Base-by-base conservation (phyloP, 1,284 basidiomycete genomes). In the Trichosporon sp. region DNA sequence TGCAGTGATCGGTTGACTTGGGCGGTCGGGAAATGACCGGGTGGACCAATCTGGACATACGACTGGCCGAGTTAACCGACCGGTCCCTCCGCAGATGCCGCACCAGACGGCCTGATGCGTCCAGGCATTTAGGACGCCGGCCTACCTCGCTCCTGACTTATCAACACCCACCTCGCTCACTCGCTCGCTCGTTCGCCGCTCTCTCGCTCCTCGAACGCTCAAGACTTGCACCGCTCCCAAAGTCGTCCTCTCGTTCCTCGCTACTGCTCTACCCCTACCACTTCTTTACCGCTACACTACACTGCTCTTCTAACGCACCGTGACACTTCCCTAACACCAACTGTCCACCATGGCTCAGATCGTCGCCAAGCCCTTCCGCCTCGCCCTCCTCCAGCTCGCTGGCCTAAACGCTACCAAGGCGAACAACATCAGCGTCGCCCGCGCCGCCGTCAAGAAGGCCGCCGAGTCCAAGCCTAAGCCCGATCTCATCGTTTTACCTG, bases 371-470 rank as follows among this genome's bases (percentile, higher is more conserved):
- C 87, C 89, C 3, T 96, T 97, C 83, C 90, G 86, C 29, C 87
- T 98, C 67, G 92, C 93, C 0, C 86, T 97, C 65, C 88, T 96
- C 67, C 95, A 98, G 81, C 87, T 98, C 11, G 92, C 91, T 21
- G 86, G 86, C 67, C 84, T 92, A 27, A 86, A 87, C 23, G 75
- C 86, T 0, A 87, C 89, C 83, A 97, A 97, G 84, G 73, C 85
- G 1, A 85, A 85, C 31, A 93, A 96, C 82, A 85, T 97, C 69
- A 86, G 85, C 62, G 90, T 93, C 87, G 94, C 94, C 6, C 85
- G 87, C 38, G 87, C 90, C 34, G 90, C 92, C 87, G 89, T 96
- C 68, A 78, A 87, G 6, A 88, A 88, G 75, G 95, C 94, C 1
- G 89, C 88, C 0, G 75, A 47, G 72, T 66, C 79, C 68, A 29